Evolutionary conservation across 1,284 basidiomycete genomes (phyloP).

Genomic region (Ganoderma lingzhi): DNA sequence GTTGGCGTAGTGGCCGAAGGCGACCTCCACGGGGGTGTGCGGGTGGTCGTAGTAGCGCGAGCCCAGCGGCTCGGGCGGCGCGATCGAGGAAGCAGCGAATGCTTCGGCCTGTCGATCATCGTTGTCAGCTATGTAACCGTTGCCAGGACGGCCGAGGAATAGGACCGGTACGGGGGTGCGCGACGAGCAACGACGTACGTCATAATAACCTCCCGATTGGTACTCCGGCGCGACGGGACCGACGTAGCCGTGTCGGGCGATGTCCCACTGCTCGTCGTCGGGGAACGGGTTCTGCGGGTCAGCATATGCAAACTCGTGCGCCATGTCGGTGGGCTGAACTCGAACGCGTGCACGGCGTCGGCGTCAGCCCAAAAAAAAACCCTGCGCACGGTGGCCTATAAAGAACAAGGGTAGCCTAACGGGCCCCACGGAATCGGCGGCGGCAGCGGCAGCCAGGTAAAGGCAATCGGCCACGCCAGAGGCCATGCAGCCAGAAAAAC

Average conservation of each 20-base stretch:
- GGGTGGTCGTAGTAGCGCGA: neutral
- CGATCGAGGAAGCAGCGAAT: neutral
- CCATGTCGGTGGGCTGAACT: neutral
- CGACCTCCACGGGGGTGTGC: constrained; percentile 1
- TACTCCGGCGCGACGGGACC: neutral
- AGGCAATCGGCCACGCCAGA: neutral
- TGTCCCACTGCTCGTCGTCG: neutral
- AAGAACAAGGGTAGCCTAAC: neutral
- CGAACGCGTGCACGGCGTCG: neutral
- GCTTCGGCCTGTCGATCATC: neutral
- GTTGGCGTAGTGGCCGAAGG: neutral
- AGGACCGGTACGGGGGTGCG: neutral
- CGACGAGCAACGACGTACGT: constrained; percentile 1
- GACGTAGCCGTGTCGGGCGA: neutral
- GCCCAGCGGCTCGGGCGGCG: too few relatives aligned
- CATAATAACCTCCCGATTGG: constrained; percentile 1
- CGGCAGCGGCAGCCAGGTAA: neutral
- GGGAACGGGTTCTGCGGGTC: neutral
- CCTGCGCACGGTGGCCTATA: neutral
- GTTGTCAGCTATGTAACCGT: neutral
- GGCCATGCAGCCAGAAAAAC: neutral
- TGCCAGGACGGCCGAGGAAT: constrained; percentile 1
- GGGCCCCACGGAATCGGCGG: neutral
- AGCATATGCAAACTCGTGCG: neutral
- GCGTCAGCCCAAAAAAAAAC: neutral